These are phyloP conservation scores for Lichtheimia ornata DNA, from an alignment of 371 early-diverging fungal genomes.

Conservation along the genomic window DNA sequence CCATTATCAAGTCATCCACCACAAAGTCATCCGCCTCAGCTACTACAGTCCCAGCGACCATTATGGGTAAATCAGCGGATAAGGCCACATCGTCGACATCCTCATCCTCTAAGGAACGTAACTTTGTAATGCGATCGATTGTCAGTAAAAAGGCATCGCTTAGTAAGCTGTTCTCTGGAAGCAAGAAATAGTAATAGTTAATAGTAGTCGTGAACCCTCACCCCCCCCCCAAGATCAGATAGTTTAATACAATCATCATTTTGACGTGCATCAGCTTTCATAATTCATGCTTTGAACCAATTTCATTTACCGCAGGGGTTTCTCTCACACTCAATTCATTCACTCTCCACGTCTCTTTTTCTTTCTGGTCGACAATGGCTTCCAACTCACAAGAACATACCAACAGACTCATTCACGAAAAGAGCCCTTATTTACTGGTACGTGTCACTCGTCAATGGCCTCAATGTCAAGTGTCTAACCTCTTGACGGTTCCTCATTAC, in stretches of 20 bases:
- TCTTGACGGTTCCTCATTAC: too few relatives aligned
- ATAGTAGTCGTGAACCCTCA: too few relatives aligned
- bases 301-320: not conserved
- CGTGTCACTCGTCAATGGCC: not conserved
- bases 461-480: not conserved
- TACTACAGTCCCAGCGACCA: not conserved
- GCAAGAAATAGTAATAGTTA: slow-evolving; percentile 17
- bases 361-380: not conserved
- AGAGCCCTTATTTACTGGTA: slow-evolving; percentile 66
- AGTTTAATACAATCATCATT: too few relatives aligned
- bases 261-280: too few relatives aligned
- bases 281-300: too few relatives aligned
- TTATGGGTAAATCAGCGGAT: not conserved
- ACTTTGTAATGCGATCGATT: slow-evolving; percentile 39
- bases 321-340: not conserved
- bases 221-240: too few relatives aligned
- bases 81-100: not conserved
- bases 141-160: slow-evolving; percentile 45
- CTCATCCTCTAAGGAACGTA: slow-evolving; percentile 19
- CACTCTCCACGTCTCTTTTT: not conserved
- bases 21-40: not conserved
- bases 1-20: not conserved
- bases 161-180: slow-evolving; percentile 36
- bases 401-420: slow-evolving; percentile 60
- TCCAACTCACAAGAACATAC: slow-evolving; percentile 18